phyloP scores from a whole-genome alignment of 306 rosid genomes.

The Psophocarpus tetragonolobus region DNA sequence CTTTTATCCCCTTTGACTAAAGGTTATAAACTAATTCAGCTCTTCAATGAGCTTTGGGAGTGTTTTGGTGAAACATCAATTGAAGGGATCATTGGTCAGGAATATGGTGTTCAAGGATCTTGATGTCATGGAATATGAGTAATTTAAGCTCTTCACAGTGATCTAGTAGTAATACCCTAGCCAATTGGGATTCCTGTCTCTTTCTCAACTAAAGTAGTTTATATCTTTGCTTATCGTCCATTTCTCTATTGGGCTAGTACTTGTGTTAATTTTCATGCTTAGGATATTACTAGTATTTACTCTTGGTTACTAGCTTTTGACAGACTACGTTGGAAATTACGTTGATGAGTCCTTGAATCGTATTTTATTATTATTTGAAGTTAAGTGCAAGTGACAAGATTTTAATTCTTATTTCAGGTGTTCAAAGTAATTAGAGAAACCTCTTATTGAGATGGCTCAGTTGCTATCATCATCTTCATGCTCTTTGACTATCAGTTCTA shows the following conservation, averaged over 20 bases:
- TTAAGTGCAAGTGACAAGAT: constrained; percentile 11
- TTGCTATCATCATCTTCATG: constrained; percentile 81
- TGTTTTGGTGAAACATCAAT: background rate
- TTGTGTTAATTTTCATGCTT: constrained; percentile 15
- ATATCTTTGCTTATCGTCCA: background rate
- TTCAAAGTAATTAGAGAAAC: constrained; percentile 17
- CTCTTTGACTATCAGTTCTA: constrained; percentile 53
- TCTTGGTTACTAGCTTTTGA: background rate
- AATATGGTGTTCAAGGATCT: background rate
- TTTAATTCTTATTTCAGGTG: constrained; percentile 44
- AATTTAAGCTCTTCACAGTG: background rate
- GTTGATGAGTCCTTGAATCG: background rate
- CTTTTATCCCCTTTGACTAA: background rate
- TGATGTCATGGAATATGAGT: background rate
- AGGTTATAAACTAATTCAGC: background rate
- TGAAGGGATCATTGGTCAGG: background rate
- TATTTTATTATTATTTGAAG: background rate
- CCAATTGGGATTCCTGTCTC: background rate
- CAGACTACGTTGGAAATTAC: background rate
- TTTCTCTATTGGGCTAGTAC: background rate
- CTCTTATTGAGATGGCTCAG: constrained; percentile 61
- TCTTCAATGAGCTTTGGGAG: background rate
- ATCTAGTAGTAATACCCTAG: background rate
- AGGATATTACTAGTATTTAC: background rate
- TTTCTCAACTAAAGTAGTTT: background rate